Percentiles rank a stretch among this genome's conserved stretches.
Evolutionary conservation across 73 alveolate genomes (phyloP).

Genomic region (Blepharisma stoltei): DNA sequence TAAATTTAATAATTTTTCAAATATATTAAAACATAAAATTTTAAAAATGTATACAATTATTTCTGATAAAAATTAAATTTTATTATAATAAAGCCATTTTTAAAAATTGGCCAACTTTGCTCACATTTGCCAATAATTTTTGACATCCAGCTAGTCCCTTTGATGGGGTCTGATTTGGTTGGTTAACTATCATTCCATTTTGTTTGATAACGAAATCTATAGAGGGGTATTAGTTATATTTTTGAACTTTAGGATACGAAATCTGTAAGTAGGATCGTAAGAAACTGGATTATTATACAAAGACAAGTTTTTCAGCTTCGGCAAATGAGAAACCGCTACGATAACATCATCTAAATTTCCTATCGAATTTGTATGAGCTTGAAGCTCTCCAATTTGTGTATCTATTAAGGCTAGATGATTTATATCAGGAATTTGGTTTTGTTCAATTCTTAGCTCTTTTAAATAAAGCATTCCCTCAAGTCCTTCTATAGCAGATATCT

Average conservation of each 20-base stretch:
- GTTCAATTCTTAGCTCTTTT: slow-evolving; percentile 12
- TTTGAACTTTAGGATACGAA: slow-evolving; percentile 5
- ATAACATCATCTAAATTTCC: slow-evolving; percentile 10
- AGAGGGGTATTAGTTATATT: no score
- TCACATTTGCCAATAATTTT: no score
- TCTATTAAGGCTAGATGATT: slow-evolving; percentile 9
- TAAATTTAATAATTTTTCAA: no score
- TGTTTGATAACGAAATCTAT: no score
- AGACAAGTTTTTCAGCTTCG: slow-evolving; percentile 9
- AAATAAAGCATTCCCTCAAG: neutral
- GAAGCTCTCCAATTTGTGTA: neutral
- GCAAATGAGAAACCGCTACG: neutral
- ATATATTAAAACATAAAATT: no score
- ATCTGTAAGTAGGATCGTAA: slow-evolving; percentile 3
- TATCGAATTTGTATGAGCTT: slow-evolving; percentile 14
- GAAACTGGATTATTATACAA: slow-evolving; percentile 3
- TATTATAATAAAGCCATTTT: no score
- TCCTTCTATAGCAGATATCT: neutral
- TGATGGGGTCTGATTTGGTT: no score
- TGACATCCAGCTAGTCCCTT: no score
- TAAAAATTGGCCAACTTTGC: no score
- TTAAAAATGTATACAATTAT: no score
- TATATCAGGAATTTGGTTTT: neutral
- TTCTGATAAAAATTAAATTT: no score
- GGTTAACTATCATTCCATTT: no score